Base-by-base conservation (phyloP, 78 protist species). In the Dictyostelium intermedium region DNA sequence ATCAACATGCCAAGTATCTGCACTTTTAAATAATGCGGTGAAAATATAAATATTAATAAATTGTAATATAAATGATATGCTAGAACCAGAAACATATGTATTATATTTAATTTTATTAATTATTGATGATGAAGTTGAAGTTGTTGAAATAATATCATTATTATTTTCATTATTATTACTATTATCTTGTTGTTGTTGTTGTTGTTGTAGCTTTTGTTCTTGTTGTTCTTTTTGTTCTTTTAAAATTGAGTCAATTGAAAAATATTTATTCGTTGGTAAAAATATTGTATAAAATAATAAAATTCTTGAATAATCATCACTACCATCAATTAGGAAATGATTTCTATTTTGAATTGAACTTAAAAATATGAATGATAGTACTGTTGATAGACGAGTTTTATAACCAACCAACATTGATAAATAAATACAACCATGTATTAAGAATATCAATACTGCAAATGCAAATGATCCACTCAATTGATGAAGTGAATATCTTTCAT, bases 271-370 rank as follows among this genome's bases (percentile, higher is more conserved):
- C 0, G 60, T 10, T 41, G 93, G 93, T 47, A 89, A 20, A 70
- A 89, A 89, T 25, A 89, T 78, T n/a, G 78, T 11, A 78, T 60
- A 89, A 34, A 89, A 69, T 23, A 89, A 23, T 41, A 89, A 45
- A 4, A 30, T 20, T 80, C 93, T 56, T 11, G 61, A 39, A 45
- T 89, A 89, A 45, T 89, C 93, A 45, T 89, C 93, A 34, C 83
- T 69, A n/a, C 93, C 93, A 34, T 89, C 93, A 25, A 89, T 30
- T 8, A 89, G 39, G 20, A 41, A 89, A 66, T 74, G 63, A 56
- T 89, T 89, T 63, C 93, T 78, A 70, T 89, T 89, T 47, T 89
- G 93, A 5, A 89, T 20, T n/a, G 93, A 89, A 25, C 39, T 1
- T 80, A 89, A 69, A 8, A 89, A 13, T 14, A 89, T 43, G 34